A percentile compares a stretch with the other conserved stretches of the same genome.
These are phyloP conservation scores for Fusarium anthophilum DNA, from an alignment of 2,329 filamentous ascomycete genomes.

Conservation along the genomic window DNA sequence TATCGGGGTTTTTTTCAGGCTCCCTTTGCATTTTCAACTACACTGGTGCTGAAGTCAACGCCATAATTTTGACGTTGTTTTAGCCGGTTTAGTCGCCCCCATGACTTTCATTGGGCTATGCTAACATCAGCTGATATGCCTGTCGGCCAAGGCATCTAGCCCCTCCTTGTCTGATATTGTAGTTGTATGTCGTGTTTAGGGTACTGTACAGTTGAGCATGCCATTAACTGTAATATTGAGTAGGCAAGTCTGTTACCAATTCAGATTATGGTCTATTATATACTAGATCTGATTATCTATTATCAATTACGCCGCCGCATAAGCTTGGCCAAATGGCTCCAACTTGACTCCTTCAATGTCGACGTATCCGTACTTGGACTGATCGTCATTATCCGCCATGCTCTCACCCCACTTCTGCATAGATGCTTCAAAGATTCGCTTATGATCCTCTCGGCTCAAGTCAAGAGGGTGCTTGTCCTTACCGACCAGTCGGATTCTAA, in stretches of 20 bases:
- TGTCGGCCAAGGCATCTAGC: not conserved
- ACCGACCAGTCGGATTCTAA: slow-evolving; percentile 46
- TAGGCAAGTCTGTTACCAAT: not conserved
- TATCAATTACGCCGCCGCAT: slow-evolving; percentile 7
- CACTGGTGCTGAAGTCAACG: not conserved
- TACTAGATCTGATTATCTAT: not conserved
- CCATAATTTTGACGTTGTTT: not conserved
- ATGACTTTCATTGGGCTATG: not conserved
- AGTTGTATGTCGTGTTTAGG: no score
- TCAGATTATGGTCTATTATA: not conserved
- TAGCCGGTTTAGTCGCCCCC: not conserved
- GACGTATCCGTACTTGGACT: slow-evolving; percentile 45
- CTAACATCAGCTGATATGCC: not conserved
- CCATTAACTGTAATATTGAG: no score
- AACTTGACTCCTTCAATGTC: slow-evolving; percentile 46
- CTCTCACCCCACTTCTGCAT: slow-evolving; percentile 43
- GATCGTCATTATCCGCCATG: slow-evolving; percentile 46
- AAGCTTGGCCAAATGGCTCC: slow-evolving; percentile 46
- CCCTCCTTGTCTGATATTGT: not conserved
- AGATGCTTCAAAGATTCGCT: slow-evolving; percentile 42
- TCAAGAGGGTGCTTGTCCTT: slow-evolving; percentile 64
- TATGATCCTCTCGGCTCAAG: slow-evolving; percentile 57
- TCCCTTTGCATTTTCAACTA: not conserved
- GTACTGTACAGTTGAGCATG: not conserved
- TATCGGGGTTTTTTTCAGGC: not conserved